Conservation (phyloP, 805 yeast genomes). For the Candida gorgasii region DNA sequence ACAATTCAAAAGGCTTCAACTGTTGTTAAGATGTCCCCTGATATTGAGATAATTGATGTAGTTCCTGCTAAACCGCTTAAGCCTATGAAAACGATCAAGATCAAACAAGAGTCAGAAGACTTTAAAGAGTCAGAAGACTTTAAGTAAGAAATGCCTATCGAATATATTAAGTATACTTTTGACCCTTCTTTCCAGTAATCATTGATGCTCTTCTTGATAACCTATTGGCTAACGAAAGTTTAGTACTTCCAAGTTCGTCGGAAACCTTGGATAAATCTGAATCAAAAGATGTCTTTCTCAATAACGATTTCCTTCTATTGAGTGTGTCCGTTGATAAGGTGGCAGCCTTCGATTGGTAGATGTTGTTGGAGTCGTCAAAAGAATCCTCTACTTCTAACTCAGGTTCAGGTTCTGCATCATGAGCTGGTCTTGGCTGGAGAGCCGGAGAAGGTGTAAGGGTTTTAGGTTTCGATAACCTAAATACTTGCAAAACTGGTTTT, state of each 20-base stretch:
- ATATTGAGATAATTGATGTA: conserved; percentile 44
- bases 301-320: conserved; percentile 15
- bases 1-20: conserved; percentile 59
- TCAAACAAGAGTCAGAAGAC: conserved; percentile 10
- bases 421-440: conserved; percentile 24
- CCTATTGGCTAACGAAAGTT: conserved; percentile 27
- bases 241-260: conserved; percentile 13
- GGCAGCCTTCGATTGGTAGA: conserved; percentile 11
- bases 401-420: background rate
- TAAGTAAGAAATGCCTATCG: background rate
- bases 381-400: conserved; percentile 4
- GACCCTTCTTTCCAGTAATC: conserved; percentile 17
- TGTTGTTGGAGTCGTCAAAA: conserved; percentile 6
- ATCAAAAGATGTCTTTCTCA: conserved; percentile 24
- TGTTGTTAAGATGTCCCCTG: conserved; percentile 60
- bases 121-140: background rate
- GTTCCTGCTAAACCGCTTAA: conserved; percentile 16
- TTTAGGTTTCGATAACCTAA: conserved; percentile 60
- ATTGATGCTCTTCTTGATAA: conserved; percentile 38
- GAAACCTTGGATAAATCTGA: conserved; percentile 19
- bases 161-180: background rate
- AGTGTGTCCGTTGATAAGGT: conserved; percentile 13
- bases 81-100: conserved; percentile 13
- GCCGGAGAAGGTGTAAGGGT: conserved; percentile 49
- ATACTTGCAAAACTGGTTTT: conserved; percentile 80